Evolutionary conservation across 495 filamentous ascomycete species (phyloP), one percentile per base, ranked within the genome.

Genomic region (Terfezia boudieri): DNA sequence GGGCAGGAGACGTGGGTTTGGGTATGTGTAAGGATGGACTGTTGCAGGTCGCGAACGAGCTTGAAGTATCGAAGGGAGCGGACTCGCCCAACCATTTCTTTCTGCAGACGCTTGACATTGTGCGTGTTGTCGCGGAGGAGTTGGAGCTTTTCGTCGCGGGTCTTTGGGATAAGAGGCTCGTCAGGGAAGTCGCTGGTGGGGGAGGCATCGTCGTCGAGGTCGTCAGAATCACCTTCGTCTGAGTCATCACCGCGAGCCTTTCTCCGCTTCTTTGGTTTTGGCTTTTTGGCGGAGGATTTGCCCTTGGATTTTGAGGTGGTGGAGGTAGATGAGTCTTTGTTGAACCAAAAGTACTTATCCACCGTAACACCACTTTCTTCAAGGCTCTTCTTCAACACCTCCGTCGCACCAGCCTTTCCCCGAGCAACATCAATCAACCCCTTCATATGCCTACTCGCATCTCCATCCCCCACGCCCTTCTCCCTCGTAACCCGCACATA

Each of bases 21-120:
- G 37, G n/a, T 26, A 11, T 20, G 49, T n/a, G n/a, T 12, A 11
- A 32, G 23, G 23, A 66, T 48, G 6, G 53, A 36, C 37, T 62
- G 63, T 52, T 67, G 64, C 9, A 67, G 57, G 49, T 62, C 61
- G 41, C 61, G 59, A 17, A 67, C 61, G 48, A 59, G 56, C 32
- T 62, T 55, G 50, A 67, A 64, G 56, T 62, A 67, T 9, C 64
- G 57, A 12, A 67, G 59, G 49, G 59, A 64, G 9, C 64, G 65
- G 49, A 62, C 57, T 36, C 64, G 64, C 2, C 60, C 64, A 4
- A 66, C 59, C 6, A 67, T 54, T 46, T 67, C 64, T 37, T 64
- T 64, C 11, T 58, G 43, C 20, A 64, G 50, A 32, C 55, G 57
- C 5, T 60, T 59, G 20, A 67, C 55, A 26, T 58, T 52, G 16